phyloP scores from a whole-genome alignment of 202 grass and related monocot genomes.

The Brachypodium distachyon region DNA sequence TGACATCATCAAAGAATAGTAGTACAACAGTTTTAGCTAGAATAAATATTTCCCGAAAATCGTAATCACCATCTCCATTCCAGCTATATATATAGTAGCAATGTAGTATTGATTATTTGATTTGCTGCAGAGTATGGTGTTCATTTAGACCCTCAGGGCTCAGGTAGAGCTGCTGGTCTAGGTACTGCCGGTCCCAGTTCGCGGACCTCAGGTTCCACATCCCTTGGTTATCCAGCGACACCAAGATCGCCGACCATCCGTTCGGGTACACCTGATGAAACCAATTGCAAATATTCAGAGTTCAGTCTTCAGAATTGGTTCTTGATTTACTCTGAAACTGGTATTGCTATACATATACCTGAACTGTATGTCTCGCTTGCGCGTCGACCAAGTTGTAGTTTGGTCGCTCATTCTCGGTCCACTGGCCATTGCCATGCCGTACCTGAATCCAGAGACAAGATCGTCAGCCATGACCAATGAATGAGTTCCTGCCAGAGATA shows the following conservation, averaged over 20 bases:
- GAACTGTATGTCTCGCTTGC: constrained; percentile 75
- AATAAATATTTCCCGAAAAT: not conserved
- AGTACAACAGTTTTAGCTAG: not conserved
- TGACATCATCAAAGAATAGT: constrained; percentile 16
- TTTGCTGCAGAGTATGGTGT: constrained; percentile 66
- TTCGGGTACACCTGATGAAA: constrained; percentile 76
- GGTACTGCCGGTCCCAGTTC: constrained; percentile 84
- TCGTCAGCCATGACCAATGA: not conserved
- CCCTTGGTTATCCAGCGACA: constrained; percentile 90
- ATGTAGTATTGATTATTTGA: constrained; percentile 29
- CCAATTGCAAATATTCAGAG: not conserved
- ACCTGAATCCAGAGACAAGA: constrained; percentile 32
- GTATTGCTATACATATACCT: constrained; percentile 27
- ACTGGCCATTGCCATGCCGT: constrained; percentile 63
- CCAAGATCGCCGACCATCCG: constrained; percentile 87
- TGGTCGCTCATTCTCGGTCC: constrained; percentile 41
- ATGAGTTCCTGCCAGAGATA: not conserved
- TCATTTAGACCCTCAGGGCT: constrained; percentile 63
- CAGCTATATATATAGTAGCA: constrained; percentile 21
- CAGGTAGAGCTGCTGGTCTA: constrained; percentile 88
- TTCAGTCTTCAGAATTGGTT: not conserved
- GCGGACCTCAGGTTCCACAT: constrained; percentile 98
- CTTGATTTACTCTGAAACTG: not conserved
- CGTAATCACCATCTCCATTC: constrained; percentile 3
- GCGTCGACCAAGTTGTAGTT: constrained; percentile 79